Evolutionary conservation across 768 basidiomycete genomes (phyloP).

Genomic region (Tylopilus balloui): DNA sequence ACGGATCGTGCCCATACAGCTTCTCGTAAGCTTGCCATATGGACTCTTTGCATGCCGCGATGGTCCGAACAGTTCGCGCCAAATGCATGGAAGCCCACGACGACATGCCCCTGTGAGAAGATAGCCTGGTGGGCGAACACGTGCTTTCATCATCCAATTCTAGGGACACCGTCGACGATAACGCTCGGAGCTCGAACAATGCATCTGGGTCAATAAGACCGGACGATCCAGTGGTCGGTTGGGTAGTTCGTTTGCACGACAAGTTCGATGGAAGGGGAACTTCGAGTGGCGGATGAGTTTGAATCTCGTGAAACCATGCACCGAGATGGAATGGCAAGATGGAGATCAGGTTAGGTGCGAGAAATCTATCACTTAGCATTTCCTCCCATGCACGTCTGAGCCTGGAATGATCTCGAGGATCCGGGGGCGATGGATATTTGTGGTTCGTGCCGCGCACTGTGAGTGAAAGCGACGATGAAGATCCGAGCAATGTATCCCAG

Average conservation of each 20-base stretch:
- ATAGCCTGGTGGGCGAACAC: constrained; percentile 10
- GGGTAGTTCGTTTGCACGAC: constrained; percentile 17
- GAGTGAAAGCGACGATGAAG: constrained; percentile 23
- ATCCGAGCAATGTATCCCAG: constrained; percentile 9
- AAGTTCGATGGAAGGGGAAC: constrained; percentile 57
- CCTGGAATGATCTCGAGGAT: constrained; percentile 59
- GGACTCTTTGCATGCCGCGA: constrained; percentile 63
- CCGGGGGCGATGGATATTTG: constrained; percentile 20
- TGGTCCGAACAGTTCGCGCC: constrained; percentile 50
- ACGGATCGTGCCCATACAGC: constrained; percentile 38
- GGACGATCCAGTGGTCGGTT: constrained; percentile 14
- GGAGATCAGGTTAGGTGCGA: constrained; percentile 49
- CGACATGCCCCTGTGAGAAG: constrained; percentile 32
- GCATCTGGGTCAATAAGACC: constrained; percentile 27
- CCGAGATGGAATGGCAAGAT: constrained; percentile 67
- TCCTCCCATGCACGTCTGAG: constrained; percentile 63
- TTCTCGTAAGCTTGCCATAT: constrained; percentile 61
- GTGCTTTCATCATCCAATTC: constrained; percentile 28
- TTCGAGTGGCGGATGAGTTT: constrained; percentile 43
- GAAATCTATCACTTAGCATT: constrained; percentile 57
- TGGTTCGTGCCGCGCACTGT: constrained; percentile 10
- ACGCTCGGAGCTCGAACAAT: constrained; percentile 30
- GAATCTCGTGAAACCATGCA: constrained; percentile 50
- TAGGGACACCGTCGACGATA: constrained; percentile 19
- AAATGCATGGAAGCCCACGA: constrained; percentile 63